phyloP scores from a whole-genome alignment of 192 early-diverging fungal species.

The Coemansia sp. region DNA sequence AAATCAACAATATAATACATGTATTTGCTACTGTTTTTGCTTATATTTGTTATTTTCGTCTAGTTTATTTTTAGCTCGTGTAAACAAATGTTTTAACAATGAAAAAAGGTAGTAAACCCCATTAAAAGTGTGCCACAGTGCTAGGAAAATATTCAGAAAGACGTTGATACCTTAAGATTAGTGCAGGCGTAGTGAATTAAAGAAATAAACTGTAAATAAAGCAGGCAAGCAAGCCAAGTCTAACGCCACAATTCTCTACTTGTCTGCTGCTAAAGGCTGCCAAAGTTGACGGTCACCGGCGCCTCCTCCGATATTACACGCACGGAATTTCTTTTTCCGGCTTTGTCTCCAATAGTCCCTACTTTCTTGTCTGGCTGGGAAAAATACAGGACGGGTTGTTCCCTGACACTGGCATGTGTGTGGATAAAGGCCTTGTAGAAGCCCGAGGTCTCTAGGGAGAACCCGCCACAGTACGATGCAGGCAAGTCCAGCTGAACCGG shows the following conservation, averaged over 20 bases:
- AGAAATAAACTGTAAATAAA: neutral
- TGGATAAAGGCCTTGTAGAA: slow-evolving; percentile 41
- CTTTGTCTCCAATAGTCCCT: slow-evolving; percentile 18
- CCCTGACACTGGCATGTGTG: slow-evolving; percentile 16
- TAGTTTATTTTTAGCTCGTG: slow-evolving; percentile 7
- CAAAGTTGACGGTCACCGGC: slow-evolving; percentile 33
- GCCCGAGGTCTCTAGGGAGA: slow-evolving; percentile 37
- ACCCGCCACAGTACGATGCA: slow-evolving; percentile 42
- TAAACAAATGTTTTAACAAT: neutral
- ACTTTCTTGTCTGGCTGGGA: slow-evolving; percentile 36
- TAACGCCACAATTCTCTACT: neutral
- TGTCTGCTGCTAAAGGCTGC: slow-evolving; percentile 13
- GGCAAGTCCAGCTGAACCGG: slow-evolving; percentile 39
- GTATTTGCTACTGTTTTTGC: neutral
- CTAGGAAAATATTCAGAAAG: neutral
- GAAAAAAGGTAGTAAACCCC: neutral
- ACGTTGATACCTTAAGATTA: neutral
- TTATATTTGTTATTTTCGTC: neutral
- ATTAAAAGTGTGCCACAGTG: neutral
- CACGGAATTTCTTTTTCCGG: slow-evolving; percentile 38
- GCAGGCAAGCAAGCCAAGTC: neutral
- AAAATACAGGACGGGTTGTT: slow-evolving; percentile 27
- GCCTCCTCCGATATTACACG: slow-evolving; percentile 34
- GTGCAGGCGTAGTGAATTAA: neutral
- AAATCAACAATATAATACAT: neutral